phyloP scores from a whole-genome alignment of 495 filamentous ascomycete species.

The Penicillium nucicola region DNA sequence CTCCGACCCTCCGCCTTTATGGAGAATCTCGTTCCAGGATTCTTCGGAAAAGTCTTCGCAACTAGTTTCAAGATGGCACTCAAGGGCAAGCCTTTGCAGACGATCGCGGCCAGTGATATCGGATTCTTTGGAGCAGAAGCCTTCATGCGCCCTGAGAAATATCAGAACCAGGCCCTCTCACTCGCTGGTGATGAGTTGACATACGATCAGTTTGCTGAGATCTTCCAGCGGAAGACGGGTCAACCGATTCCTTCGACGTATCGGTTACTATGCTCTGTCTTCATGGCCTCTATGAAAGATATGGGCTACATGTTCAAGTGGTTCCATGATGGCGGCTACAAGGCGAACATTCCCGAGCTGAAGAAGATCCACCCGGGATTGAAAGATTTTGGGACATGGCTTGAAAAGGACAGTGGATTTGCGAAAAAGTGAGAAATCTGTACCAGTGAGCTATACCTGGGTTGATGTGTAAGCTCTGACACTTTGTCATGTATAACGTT shows the following conservation, averaged over 20 bases:
- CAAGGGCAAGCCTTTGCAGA: constrained; percentile 52
- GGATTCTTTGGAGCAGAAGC: constrained; percentile 59
- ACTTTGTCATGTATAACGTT: too few relatives aligned
- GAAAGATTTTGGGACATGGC: constrained; percentile 56
- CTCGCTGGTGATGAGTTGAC: constrained; percentile 59
- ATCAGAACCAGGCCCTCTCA: constrained; percentile 39
- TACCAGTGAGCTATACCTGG: too few relatives aligned
- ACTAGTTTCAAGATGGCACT: constrained; percentile 43
- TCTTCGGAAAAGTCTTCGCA: constrained; percentile 56
- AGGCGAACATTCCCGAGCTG: constrained; percentile 51
- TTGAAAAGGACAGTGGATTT: constrained; percentile 53
- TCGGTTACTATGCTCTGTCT: constrained; percentile 30
- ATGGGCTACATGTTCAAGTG: constrained; percentile 58
- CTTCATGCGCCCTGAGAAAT: constrained; percentile 45
- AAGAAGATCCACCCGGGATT: constrained; percentile 46
- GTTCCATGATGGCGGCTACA: constrained; percentile 60
- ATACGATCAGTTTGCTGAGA: constrained; percentile 39
- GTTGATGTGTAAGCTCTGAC: too few relatives aligned
- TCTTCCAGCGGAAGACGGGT: constrained; percentile 48
- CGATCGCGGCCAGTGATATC: constrained; percentile 57
- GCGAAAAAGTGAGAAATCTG: too few relatives aligned
- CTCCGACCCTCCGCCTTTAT: constrained; percentile 62
- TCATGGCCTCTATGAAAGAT: constrained; percentile 49
- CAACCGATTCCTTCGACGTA: constrained; percentile 47
- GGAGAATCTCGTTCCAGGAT: constrained; percentile 58